phyloP scores from a whole-genome alignment of 768 basidiomycete genomes.

The Cubamyces sp. region DNA sequence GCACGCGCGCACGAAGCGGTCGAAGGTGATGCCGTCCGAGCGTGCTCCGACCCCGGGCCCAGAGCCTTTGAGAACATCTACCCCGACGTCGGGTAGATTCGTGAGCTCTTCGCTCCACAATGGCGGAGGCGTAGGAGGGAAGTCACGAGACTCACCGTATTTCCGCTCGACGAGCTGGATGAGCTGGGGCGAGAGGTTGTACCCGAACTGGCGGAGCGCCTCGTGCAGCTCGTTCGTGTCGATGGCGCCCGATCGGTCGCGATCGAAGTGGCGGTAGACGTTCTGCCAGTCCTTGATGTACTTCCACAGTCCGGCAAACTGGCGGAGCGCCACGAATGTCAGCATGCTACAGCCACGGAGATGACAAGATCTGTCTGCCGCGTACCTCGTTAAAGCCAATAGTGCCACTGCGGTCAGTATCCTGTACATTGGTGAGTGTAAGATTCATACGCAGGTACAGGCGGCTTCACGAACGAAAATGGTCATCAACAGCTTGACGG shows the following conservation, averaged over 20 bases:
- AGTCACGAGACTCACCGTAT: slow-evolving; percentile 60
- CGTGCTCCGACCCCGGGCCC: slow-evolving; percentile 32
- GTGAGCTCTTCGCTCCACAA: slow-evolving; percentile 22
- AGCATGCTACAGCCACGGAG: not conserved
- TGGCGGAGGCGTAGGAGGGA: not conserved
- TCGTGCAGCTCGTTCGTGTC: slow-evolving; percentile 67
- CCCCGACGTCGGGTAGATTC: slow-evolving; percentile 41
- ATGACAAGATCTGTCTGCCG: not conserved
- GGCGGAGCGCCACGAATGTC: not conserved
- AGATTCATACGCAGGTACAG: not conserved
- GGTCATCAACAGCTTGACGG: slow-evolving; percentile 82
- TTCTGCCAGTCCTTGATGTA: slow-evolving; percentile 91
- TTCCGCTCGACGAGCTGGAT: slow-evolving; percentile 73
- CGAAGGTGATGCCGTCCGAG: slow-evolving; percentile 72
- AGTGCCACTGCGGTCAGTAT: slow-evolving; percentile 75
- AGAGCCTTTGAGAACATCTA: slow-evolving; percentile 60
- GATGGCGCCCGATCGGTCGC: slow-evolving; percentile 82
- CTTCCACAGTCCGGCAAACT: slow-evolving; percentile 80
- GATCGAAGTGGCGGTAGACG: slow-evolving; percentile 82
- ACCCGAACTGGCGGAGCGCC: slow-evolving; percentile 79
- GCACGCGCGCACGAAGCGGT: slow-evolving; percentile 86
- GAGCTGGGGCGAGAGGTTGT: slow-evolving; percentile 68
- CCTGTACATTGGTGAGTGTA: slow-evolving; percentile 39
- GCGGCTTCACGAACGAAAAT: slow-evolving; percentile 65
- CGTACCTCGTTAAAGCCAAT: slow-evolving; percentile 79